Percentiles rank a stretch among this genome's conserved stretches.
These are phyloP conservation scores for Xylaria sp. DNA, from an alignment of 2,329 filamentous ascomycete species.

Conservation along the genomic window DNA sequence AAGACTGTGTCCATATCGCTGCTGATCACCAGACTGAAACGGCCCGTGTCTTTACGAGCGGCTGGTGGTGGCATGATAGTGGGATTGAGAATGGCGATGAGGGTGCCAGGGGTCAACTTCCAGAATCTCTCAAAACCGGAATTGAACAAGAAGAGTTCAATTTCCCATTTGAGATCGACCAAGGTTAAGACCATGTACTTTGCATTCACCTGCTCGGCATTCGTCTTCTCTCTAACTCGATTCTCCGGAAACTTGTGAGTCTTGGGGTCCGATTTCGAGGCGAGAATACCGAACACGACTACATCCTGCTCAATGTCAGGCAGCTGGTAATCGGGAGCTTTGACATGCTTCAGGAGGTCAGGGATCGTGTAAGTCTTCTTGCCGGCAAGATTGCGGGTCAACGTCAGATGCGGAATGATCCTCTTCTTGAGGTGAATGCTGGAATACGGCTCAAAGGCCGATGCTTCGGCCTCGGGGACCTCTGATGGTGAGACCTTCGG, in stretches of 20 bases:
- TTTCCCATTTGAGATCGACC: slow-evolving; percentile 81
- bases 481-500: slow-evolving; percentile 32
- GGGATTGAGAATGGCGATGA: slow-evolving; percentile 89
- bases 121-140: slow-evolving; percentile 88
- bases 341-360: slow-evolving; percentile 74
- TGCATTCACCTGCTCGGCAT: slow-evolving; percentile 46
- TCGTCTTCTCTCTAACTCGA: slow-evolving; percentile 43
- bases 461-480: slow-evolving; percentile 44
- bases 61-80: slow-evolving; percentile 81
- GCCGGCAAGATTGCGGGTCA: slow-evolving; percentile 70
- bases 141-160: slow-evolving; percentile 90
- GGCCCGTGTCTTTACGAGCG: slow-evolving; percentile 68
- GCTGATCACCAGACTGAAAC: slow-evolving; percentile 79
- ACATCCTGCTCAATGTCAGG: slow-evolving; percentile 82
- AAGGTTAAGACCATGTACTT: slow-evolving; percentile 93
- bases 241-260: slow-evolving; percentile 45
- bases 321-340: slow-evolving; percentile 73
- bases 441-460: slow-evolving; percentile 81
- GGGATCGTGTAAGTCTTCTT: slow-evolving; percentile 76
- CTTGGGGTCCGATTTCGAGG: slow-evolving; percentile 79
- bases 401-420: slow-evolving; percentile 72
- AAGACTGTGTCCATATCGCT: slow-evolving; percentile 84
- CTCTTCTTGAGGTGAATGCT: slow-evolving; percentile 76
- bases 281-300: slow-evolving; percentile 82
- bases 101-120: slow-evolving; percentile 86